These are phyloP conservation scores for Fusarium sp. DNA, from an alignment of 2,329 filamentous ascomycete species.

Conservation along the genomic window DNA sequence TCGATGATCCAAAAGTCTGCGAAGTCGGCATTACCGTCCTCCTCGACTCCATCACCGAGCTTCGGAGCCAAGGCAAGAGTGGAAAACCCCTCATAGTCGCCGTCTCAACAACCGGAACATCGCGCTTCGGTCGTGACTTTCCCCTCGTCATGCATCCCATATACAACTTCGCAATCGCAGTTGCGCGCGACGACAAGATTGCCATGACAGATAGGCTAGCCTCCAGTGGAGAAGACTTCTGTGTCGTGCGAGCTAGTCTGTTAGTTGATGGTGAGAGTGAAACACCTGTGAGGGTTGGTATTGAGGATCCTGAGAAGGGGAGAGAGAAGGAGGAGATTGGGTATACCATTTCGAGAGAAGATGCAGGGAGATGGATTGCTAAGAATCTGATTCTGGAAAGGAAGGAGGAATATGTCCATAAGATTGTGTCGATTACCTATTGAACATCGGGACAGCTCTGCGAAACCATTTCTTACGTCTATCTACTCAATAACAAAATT, in stretches of 20 bases:
- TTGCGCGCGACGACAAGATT: conserved; percentile 62
- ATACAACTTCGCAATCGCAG: conserved; percentile 56
- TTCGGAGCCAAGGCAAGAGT: conserved; percentile 45
- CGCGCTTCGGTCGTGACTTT: conserved; percentile 53
- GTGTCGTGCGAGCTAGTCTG: conserved; percentile 55
- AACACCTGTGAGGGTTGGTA: conserved; percentile 51
- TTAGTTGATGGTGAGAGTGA: conserved; percentile 49
- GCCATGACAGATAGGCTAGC: conserved; percentile 56
- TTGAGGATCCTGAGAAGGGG: conserved; percentile 53
- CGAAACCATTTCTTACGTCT: too few species aligned
- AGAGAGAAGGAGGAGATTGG: conserved; percentile 55
- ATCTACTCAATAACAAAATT: neutral
- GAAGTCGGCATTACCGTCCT: conserved; percentile 57
- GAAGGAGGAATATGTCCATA: conserved; percentile 49
- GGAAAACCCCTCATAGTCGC: conserved; percentile 52
- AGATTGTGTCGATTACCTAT: conserved; percentile 54
- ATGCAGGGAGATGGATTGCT: conserved; percentile 61
- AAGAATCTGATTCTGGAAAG: conserved; percentile 51
- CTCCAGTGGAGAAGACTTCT: conserved; percentile 50
- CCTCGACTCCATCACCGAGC: conserved; percentile 52
- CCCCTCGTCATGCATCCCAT: conserved; percentile 58
- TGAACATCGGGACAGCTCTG: too few species aligned
- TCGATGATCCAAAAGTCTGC: conserved; percentile 63
- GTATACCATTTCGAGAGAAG: conserved; percentile 61
- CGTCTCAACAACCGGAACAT: conserved; percentile 57